Conservation (phyloP, 2,329 filamentous ascomycete species). For the Arthrobotrys musiformis region DNA sequence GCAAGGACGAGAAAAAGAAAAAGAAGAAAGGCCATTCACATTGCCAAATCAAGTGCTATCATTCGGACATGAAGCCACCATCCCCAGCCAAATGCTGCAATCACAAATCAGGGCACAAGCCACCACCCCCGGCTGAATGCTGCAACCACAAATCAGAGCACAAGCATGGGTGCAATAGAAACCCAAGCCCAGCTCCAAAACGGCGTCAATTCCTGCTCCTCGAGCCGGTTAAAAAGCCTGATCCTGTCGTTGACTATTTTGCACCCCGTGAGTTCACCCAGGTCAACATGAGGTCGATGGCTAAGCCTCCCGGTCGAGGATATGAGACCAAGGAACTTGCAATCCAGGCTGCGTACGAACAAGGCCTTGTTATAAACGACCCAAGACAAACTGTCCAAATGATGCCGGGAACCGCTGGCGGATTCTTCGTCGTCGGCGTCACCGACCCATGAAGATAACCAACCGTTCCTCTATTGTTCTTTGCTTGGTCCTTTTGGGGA, state of each 20-base stretch:
- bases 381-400: constrained; percentile 4
- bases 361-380: background rate
- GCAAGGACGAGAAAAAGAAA: background rate
- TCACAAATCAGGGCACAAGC: background rate
- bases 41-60: background rate
- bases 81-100: background rate
- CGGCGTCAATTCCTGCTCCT: background rate
- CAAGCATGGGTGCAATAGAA: background rate
- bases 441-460: background rate
- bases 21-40: background rate
- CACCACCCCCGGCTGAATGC: background rate
- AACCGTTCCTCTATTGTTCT: background rate
- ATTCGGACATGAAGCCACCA: background rate
- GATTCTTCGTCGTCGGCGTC: constrained; percentile 42
- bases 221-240: background rate
- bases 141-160: background rate
- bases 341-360: background rate
- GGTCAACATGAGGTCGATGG: background rate
- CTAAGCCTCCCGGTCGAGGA: background rate
- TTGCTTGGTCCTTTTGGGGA: background rate
- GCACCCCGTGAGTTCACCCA: background rate
- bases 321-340: constrained; percentile 22
- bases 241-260: background rate
- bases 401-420: constrained; percentile 14
- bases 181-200: no score